Percentiles rank a stretch among this genome's conserved stretches.
Evolutionary conservation across 805 yeast species (phyloP).

Genomic region (Pichia eremophila): DNA sequence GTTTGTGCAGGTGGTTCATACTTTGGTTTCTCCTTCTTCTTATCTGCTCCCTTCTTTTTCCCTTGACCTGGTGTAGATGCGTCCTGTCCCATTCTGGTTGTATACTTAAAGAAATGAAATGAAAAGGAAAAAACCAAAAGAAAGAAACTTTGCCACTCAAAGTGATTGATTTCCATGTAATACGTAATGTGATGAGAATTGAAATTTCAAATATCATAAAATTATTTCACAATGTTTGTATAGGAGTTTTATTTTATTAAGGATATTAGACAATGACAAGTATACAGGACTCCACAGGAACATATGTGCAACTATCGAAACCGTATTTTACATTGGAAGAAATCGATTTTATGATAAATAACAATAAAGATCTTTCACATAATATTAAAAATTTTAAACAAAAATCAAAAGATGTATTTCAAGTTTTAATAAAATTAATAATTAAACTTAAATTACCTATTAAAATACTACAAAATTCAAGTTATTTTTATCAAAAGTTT

Average conservation of each 20-base stretch:
- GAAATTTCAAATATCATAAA: too few species aligned
- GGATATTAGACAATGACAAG: background rate
- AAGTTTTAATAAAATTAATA: conserved; percentile 44
- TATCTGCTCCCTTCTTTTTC: conserved; percentile 27
- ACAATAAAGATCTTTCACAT: conserved; percentile 13
- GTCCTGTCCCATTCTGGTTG: conserved; percentile 23
- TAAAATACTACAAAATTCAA: conserved; percentile 57
- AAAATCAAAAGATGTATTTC: conserved; percentile 34
- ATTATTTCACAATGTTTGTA: too few species aligned
- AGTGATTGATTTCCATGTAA: background rate
- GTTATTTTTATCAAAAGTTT: conserved; percentile 65
- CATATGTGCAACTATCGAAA: conserved; percentile 25
- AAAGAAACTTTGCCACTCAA: background rate
- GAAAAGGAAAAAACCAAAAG: too few species aligned
- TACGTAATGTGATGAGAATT: too few species aligned
- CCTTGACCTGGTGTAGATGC: conserved; percentile 27
- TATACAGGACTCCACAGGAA: background rate
- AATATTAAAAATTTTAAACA: conserved; percentile 16
- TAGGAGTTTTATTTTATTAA: too few species aligned
- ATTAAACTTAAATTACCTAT: conserved; percentile 56
- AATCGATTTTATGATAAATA: conserved; percentile 16
- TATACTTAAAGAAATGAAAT: too few species aligned
- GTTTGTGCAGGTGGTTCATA: conserved; percentile 98
- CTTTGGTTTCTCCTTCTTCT: conserved; percentile 81
- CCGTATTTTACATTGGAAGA: conserved; percentile 25